Base-by-base conservation (phyloP, 257 asterid genomes). In the Ilex asprella region DNA sequence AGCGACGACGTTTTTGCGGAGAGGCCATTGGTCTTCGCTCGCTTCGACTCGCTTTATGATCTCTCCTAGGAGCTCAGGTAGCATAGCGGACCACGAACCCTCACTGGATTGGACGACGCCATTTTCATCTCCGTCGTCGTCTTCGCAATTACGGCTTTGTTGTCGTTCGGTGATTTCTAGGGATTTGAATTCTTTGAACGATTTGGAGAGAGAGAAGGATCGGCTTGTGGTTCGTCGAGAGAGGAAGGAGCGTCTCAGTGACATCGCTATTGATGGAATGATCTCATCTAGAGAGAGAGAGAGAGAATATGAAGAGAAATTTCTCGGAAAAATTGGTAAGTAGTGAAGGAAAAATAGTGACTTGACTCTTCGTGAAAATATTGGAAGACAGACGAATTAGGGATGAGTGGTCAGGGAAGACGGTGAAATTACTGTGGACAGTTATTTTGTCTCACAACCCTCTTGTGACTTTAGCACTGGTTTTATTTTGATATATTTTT, bases 51-150 rank as follows among this genome's bases (percentile, higher is more conserved):
- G 66, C 73, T 64, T 74, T 31, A 92, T 84, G 8, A 92, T 92
- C 51, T 89, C 95, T 10, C 77, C 89, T 50, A 92, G 72, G 2
- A 92, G 58, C 81, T 92, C 98, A 82, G 96, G 95, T 62, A 85
- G 75, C 97, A 92, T 63, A 65, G 69, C 75, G 58, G 93, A 79
- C 98, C 98, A 92, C 44, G 82, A 65, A 9, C 5, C 10, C 6
- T 3, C 10, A 15, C 15, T 5, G 5, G 30, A 15, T n/a, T 3
- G 8, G 30, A 14, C 57, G 27, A 14, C 57, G n/a, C 15, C 57
- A 27, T 14, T 7, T 11, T 49, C 54, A 15, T 15, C 0, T 44
- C 13, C 50, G 11, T 44, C 50, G 5, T 50, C 80, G 73, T 30
- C 76, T 59, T 71, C 81, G 73, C 30, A n/a, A 10, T 53, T 15